These are phyloP conservation scores for Gastrolobium villosum DNA, from an alignment of 306 rosid species.

Conservation along the genomic window DNA sequence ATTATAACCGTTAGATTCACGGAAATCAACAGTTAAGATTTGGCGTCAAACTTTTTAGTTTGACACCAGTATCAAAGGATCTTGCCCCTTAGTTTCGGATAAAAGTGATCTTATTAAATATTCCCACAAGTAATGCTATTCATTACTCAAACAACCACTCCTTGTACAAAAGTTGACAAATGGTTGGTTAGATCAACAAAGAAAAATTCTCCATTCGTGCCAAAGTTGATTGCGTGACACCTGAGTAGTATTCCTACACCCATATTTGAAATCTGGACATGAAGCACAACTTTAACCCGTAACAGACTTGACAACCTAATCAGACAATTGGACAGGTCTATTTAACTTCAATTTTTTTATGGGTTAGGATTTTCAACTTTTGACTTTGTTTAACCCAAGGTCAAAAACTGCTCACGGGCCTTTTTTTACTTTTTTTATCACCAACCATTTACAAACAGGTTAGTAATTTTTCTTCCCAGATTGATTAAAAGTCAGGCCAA, in stretches of 20 bases:
- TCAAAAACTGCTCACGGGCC: not conserved
- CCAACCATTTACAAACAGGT: not conserved
- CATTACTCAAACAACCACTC: too few relatives aligned
- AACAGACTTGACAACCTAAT: slow-evolving; percentile 26
- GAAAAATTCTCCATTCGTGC: too few relatives aligned
- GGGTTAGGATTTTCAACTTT: slow-evolving; percentile 26
- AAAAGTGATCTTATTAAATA: too few relatives aligned
- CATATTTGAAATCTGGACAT: slow-evolving; percentile 39
- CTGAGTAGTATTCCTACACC: slow-evolving; percentile 26
- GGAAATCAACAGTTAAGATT: too few relatives aligned
- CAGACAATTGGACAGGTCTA: not conserved
- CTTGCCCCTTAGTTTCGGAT: too few relatives aligned
- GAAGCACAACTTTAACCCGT: slow-evolving; percentile 23
- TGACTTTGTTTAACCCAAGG: slow-evolving; percentile 21
- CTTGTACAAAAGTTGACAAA: too few relatives aligned
- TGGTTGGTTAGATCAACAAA: too few relatives aligned
- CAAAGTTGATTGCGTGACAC: not conserved
- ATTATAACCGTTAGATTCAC: too few relatives aligned
- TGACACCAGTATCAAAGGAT: too few relatives aligned
- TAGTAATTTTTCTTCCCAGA: not conserved
- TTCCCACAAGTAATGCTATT: too few relatives aligned
- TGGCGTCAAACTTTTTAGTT: too few relatives aligned
- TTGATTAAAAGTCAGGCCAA: not conserved
- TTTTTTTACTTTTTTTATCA: not conserved
- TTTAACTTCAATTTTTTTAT: not conserved